Base-by-base conservation (phyloP, 164 flowering plant genomes). In the Hamamelis virginiana region DNA sequence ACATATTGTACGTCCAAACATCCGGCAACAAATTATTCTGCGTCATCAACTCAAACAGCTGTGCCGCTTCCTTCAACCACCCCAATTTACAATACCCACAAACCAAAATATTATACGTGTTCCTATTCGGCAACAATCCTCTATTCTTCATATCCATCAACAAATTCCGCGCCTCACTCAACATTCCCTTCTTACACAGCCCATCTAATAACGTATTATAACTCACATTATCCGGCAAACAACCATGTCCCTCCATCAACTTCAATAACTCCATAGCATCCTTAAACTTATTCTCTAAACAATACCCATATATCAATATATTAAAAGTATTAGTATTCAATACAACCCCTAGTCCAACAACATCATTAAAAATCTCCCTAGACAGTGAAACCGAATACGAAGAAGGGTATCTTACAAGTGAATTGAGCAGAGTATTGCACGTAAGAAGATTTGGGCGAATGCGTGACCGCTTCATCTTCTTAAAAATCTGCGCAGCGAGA, bases 1-100 rank as follows among this genome's bases (percentile, higher is more conserved):
- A 69, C 85, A 81, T 87, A 66, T 94, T 94, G 74, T 86, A 91
- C 9, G 97, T 94, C 87, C 91, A 82, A 64, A 80, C 57, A 81
- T 92, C 94, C 0, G 97, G 92, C 80, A 78, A 68, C 65, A 83
- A 14, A 38, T 78, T 70, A 41, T 80, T 74, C 76, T 65, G 79
- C 0, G 78, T 74, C 97, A 94, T 94, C 77, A 90, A 69, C 46
- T 92, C 92, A 19, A 92, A 64, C 19, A 89, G 73, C 59, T 76
- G 51, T 0, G 79, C 78, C 0, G 94, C 97, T 46, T 91, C 91
- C 78, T 84, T 85, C 82, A 92, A 67, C 87, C 83, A 79, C 41
- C 92, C 91, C 78, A 87, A 51, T 50, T 75, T 83, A 76, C 97
- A 92, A 77, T 87, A 91, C 58, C 94, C 95, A 72, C 61, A 51